These are phyloP conservation scores for Gymnopilus dilepis DNA, from an alignment of 768 basidiomycete genomes.

Conservation along the genomic window DNA sequence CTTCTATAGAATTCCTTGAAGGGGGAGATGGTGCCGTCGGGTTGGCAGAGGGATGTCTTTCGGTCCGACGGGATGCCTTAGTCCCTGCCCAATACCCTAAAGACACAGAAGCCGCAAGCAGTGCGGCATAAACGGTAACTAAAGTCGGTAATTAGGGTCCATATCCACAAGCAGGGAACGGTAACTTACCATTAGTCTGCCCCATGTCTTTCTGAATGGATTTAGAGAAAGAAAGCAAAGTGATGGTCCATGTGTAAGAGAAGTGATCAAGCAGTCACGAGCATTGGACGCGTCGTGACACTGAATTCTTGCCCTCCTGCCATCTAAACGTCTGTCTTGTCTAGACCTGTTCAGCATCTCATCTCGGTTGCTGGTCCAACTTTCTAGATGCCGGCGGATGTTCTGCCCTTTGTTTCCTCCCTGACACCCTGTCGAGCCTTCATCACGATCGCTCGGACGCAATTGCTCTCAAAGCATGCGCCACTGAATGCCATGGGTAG, in stretches of 20 bases:
- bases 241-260: not conserved
- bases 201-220: constrained; percentile 20
- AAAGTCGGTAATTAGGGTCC: not conserved
- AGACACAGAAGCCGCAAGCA: constrained; percentile 41
- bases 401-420: not conserved
- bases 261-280: not conserved
- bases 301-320: not conserved
- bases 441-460: not conserved
- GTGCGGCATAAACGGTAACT: constrained; percentile 34
- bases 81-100: constrained; percentile 49
- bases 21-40: constrained; percentile 13
- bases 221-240: not conserved
- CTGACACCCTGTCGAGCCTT: too few relatives aligned
- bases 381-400: not conserved
- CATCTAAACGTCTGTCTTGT: not conserved
- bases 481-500: too few relatives aligned
- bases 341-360: not conserved
- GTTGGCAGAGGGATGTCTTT: constrained; percentile 13
- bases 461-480: constrained; percentile 1
- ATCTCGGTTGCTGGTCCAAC: not conserved
- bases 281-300: constrained; percentile 8
- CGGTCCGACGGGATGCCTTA: constrained; percentile 25
- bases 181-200: constrained; percentile 21
- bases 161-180: not conserved
- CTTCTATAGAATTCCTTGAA: constrained; percentile 14